Percentiles rank a stretch among this genome's conserved stretches.
Evolutionary conservation across 306 rosid species (phyloP).

Genomic region (Ammopiptanthus mongolicus): DNA sequence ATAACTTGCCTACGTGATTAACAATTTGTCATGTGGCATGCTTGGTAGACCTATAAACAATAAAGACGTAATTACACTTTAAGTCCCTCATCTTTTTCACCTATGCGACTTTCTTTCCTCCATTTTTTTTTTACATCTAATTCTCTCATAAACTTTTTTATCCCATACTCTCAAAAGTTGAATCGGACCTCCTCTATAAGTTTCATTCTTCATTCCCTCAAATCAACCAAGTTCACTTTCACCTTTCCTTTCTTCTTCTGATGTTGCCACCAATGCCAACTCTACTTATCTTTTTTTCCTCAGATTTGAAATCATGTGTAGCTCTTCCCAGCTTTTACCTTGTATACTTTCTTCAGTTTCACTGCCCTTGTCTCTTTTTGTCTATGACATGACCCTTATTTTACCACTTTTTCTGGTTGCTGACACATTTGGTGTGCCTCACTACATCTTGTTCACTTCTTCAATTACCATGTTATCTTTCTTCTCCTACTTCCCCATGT

Average conservation of each 20-base stretch:
- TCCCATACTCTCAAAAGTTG: conserved; percentile 45
- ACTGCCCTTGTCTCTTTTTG: conserved; percentile 42
- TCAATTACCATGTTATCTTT: conserved; percentile 41
- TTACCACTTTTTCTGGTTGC: conserved; percentile 30
- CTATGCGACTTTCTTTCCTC: too few relatives aligned
- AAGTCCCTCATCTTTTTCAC: too few relatives aligned
- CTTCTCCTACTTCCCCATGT: conserved; percentile 26
- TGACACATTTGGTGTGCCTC: conserved; percentile 28
- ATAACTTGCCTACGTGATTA: too few relatives aligned
- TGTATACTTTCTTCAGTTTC: conserved; percentile 40
- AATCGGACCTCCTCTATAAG: conserved; percentile 36
- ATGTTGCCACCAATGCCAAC: neutral
- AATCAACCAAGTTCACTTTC: neutral
- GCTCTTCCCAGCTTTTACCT: conserved; percentile 38
- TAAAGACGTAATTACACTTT: too few relatives aligned
- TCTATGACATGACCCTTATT: conserved; percentile 33
- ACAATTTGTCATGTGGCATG: too few relatives aligned
- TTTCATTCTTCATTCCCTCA: conserved; percentile 46
- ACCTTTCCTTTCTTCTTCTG: neutral
- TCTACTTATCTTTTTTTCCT: conserved; percentile 43
- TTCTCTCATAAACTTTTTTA: too few relatives aligned
- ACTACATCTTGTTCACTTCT: conserved; percentile 38
- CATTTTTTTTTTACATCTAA: too few relatives aligned
- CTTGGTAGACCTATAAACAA: too few relatives aligned
- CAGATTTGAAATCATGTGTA: conserved; percentile 31